phyloP scores from a whole-genome alignment of 2,329 filamentous ascomycete genomes.

The Colletotrichum orbiculare region DNA sequence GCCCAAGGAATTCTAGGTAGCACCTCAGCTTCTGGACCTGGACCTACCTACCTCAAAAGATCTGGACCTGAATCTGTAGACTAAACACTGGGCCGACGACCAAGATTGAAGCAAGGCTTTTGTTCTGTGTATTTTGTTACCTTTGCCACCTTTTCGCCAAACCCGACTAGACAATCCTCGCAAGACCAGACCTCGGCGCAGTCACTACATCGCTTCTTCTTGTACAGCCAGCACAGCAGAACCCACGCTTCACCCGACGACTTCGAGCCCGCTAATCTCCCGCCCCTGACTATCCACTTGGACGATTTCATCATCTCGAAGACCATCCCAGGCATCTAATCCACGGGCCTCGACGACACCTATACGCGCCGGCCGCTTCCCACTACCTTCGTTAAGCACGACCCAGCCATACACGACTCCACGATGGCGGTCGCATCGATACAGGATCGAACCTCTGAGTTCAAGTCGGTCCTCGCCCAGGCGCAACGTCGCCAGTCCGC shows the following conservation, averaged over 20 bases:
- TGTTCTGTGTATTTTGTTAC: no score
- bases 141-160: no score
- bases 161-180: no score
- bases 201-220: conserved; percentile 5
- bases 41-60: not conserved
- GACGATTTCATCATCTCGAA: not conserved
- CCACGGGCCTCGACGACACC: conserved; percentile 2
- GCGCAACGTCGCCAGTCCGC: conserved; percentile 83
- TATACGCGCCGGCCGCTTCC: conserved; percentile 21
- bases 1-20: conserved; percentile 2
- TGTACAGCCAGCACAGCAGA: conserved; percentile 13
- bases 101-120: no score
- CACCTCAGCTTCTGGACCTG: not conserved
- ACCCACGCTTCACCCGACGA: not conserved
- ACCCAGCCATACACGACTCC: conserved; percentile 16
- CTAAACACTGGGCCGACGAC: not conserved
- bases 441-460: conserved; percentile 96
- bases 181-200: no score
- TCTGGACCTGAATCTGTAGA: not conserved
- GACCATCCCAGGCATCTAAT: not conserved
- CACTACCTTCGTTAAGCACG: not conserved
- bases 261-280: conserved; percentile 9
- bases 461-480: conserved; percentile 88
- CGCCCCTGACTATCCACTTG: conserved; percentile 6
- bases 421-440: conserved; percentile 79